Evolutionary conservation across 129 eudicot genomes (phyloP).

Genomic region (Scalesia atractyloides): DNA sequence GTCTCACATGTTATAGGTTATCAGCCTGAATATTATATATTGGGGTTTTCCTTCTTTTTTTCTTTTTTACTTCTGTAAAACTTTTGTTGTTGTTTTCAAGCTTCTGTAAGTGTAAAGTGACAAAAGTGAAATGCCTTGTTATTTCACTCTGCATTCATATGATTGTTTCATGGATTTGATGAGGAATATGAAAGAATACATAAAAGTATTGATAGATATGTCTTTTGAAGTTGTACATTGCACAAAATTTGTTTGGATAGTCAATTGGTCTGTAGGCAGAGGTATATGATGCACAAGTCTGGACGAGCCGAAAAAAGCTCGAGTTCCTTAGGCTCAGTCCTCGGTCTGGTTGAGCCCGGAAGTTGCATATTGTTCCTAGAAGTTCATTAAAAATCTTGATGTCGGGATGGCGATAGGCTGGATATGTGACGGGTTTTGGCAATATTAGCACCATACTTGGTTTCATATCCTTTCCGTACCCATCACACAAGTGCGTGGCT

Average conservation of each 20-base stretch:
- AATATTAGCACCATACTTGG: too few species aligned
- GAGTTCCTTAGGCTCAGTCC: not conserved
- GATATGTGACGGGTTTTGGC: too few species aligned
- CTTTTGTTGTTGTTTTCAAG: slow-evolving; percentile 22
- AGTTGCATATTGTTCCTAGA: not conserved
- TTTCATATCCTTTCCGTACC: too few species aligned
- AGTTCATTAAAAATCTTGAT: not conserved
- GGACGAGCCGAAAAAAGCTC: not conserved
- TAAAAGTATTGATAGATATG: slow-evolving; percentile 12
- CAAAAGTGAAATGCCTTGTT: slow-evolving; percentile 12
- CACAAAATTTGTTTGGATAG: not conserved
- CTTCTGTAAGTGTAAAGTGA: slow-evolving; percentile 28
- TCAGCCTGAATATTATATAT: slow-evolving; percentile 21
- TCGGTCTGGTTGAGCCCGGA: not conserved
- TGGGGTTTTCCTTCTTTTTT: slow-evolving; percentile 17
- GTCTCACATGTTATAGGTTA: slow-evolving; percentile 31
- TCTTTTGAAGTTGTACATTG: not conserved
- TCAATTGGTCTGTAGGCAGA: not conserved
- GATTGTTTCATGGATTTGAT: slow-evolving; percentile 27
- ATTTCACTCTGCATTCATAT: slow-evolving; percentile 9
- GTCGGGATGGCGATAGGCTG: too few species aligned
- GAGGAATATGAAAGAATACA: slow-evolving; percentile 26
- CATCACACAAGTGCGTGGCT: too few species aligned
- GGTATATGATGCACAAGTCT: too few species aligned
- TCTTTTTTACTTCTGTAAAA: slow-evolving; percentile 16